Percentiles rank a stretch among this genome's conserved stretches.
phyloP scores from a whole-genome alignment of 2,329 filamentous ascomycete genomes.

The Huntiella abstrusa region DNA sequence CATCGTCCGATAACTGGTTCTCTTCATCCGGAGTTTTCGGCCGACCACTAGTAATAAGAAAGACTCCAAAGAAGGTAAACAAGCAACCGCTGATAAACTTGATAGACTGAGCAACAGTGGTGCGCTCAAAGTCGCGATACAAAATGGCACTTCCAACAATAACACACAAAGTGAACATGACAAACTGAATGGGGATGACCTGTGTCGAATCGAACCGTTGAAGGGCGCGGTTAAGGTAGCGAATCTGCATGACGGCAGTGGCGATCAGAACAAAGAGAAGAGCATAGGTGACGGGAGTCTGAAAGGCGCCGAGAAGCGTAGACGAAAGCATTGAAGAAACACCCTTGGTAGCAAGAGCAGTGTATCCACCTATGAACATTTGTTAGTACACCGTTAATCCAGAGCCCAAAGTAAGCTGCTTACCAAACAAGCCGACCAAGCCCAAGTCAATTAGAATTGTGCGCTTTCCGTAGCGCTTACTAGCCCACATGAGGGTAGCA shows the following conservation, averaged over 20 bases:
- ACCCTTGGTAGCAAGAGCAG: constrained; percentile 89
- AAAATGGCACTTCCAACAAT: constrained; percentile 85
- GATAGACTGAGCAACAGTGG: constrained; percentile 48
- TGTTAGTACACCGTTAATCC: constrained; percentile 7
- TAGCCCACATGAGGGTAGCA: constrained; percentile 58
- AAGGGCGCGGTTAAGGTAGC: constrained; percentile 74
- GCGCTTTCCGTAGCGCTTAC: constrained; percentile 63
- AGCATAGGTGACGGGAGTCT: constrained; percentile 79
- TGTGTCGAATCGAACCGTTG: constrained; percentile 94
- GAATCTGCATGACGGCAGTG: constrained; percentile 91
- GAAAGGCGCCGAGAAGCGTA: constrained; percentile 71
- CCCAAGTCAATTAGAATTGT: constrained; percentile 85
- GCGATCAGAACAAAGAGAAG: constrained; percentile 60
- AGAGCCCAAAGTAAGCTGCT: constrained; percentile 15
- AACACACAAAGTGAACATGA: constrained; percentile 87
- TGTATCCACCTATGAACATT: constrained; percentile 51
- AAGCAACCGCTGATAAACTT: constrained; percentile 86
- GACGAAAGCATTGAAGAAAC: constrained; percentile 89
- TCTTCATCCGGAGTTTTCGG: constrained; percentile 38
- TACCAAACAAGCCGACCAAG: constrained; percentile 83
- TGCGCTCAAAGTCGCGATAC: constrained; percentile 86
- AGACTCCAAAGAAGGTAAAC: constrained; percentile 91
- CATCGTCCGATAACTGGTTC: constrained; percentile 29
- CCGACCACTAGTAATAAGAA: constrained; percentile 80
- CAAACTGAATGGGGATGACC: constrained; percentile 95